A percentile compares a stretch with the other conserved stretches of the same genome.
Evolutionary conservation across 106 monocot species (phyloP).

Genomic region (Acorus calamus): DNA sequence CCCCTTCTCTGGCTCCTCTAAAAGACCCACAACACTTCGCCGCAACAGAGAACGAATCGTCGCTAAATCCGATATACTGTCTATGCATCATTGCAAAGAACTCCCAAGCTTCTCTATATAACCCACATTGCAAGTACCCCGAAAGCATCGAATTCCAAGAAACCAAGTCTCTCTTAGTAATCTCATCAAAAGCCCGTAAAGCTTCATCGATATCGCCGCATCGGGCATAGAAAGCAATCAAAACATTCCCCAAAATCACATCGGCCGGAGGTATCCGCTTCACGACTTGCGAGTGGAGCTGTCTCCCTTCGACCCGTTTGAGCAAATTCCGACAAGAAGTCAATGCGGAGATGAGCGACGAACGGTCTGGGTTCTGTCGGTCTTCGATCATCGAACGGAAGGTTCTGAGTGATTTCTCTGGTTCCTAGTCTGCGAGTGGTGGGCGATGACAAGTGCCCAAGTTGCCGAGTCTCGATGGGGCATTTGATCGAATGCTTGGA

Average conservation of each 20-base stretch:
- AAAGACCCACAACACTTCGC: no score
- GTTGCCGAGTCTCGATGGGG: slow-evolving; percentile 2
- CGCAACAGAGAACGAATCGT: no score
- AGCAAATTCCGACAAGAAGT: slow-evolving; percentile 1
- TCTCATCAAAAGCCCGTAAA: slow-evolving; percentile 3
- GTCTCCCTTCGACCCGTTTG: slow-evolving; percentile 1
- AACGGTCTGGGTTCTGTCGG: not conserved
- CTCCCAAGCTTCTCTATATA: slow-evolving; percentile 4
- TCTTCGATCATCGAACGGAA: slow-evolving; percentile 6
- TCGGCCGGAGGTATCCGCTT: slow-evolving; percentile 1
- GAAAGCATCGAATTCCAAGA: slow-evolving; percentile 9
- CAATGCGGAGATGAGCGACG: slow-evolving; percentile 2
- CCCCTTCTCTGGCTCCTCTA: no score
- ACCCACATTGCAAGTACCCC: slow-evolving; percentile 8
- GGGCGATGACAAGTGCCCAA: slow-evolving; percentile 14
- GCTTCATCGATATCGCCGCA: slow-evolving; percentile 8
- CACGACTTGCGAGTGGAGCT: slow-evolving; percentile 9
- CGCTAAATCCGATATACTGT: no score
- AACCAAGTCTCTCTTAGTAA: not conserved
- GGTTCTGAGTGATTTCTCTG: slow-evolving; percentile 1
- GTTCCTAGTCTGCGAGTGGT: slow-evolving; percentile 8
- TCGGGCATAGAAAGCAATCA: slow-evolving; percentile 15
- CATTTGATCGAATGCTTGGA: slow-evolving; percentile 3
- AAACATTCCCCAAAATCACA: slow-evolving; percentile 1
- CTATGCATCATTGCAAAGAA: not conserved